Conservation (phyloP, 2,329 filamentous ascomycete species). For the Cladosporium sp. region DNA sequence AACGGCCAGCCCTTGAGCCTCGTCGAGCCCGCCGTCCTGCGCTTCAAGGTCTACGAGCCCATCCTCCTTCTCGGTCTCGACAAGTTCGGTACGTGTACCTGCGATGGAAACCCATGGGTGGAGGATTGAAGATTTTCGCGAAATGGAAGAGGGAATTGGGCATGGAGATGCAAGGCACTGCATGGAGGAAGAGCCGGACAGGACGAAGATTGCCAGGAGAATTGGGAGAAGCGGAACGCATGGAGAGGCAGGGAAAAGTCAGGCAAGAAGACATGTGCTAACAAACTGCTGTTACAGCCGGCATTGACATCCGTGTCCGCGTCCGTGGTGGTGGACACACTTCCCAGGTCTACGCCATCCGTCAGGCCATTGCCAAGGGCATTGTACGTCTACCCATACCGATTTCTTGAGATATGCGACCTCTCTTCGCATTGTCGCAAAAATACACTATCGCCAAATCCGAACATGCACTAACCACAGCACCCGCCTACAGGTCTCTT, state of each 20-base stretch:
- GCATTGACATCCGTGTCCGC: conserved; percentile 95
- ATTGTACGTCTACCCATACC: conserved; percentile 50
- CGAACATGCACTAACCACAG: conserved; percentile 14
- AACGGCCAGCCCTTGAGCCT: conserved; percentile 94
- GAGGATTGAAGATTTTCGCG: not conserved
- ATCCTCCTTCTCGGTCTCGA: conserved; percentile 94
- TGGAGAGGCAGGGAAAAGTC: not conserved
- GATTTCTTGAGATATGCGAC: not conserved
- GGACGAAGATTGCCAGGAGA: not conserved
- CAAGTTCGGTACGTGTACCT: conserved; percentile 66
- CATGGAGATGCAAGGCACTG: not conserved
- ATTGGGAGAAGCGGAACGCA: not conserved
- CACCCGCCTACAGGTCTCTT: conserved; percentile 57
- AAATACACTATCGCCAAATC: not conserved
- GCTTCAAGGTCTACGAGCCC: conserved; percentile 99
- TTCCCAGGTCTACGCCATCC: conserved; percentile 96
- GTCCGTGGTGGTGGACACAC: conserved; percentile 97
- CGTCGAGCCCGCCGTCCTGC: conserved; percentile 92
- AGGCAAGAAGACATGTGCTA: conserved; percentile 15
- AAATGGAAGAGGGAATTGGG: not conserved
- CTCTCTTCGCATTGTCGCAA: not conserved
- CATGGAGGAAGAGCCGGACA: not conserved
- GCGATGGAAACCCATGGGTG: not conserved
- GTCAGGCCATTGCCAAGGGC: conserved; percentile 97
- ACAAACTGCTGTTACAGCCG: conserved; percentile 43